Evolutionary conservation across 2,329 filamentous ascomycete genomes (phyloP).

Genomic region (Lizonia empirigonia): DNA sequence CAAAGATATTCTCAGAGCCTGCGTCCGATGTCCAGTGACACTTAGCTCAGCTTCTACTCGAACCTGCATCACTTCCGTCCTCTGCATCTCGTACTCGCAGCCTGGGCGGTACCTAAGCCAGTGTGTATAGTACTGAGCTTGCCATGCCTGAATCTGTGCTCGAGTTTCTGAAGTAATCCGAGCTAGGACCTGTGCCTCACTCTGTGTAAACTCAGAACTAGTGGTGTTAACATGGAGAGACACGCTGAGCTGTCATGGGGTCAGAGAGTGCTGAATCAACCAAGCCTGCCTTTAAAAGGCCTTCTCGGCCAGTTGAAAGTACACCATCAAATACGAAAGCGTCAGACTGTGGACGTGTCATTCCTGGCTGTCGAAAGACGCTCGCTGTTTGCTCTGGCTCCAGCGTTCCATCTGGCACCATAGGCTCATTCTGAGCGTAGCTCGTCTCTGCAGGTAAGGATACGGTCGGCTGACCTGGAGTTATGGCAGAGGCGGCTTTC

Average conservation of each 20-base stretch:
- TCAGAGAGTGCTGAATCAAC: not conserved
- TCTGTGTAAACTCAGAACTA: too few species aligned
- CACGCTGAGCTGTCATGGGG: not conserved
- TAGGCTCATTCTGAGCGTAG: not conserved
- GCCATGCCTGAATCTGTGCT: not conserved
- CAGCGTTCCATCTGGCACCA: not conserved
- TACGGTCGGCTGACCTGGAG: too few species aligned
- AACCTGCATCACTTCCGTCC: not conserved
- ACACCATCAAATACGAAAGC: not conserved
- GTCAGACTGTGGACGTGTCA: not conserved
- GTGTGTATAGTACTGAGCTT: not conserved
- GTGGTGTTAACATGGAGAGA: too few species aligned
- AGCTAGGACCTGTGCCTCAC: too few species aligned
- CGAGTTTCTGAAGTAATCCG: not conserved
- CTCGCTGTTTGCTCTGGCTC: not conserved
- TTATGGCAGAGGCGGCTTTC: too few species aligned
- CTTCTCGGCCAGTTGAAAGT: not conserved
- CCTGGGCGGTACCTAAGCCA: not conserved
- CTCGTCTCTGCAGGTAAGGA: not conserved
- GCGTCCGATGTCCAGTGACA: not conserved
- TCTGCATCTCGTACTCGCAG: not conserved
- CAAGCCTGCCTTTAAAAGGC: not conserved
- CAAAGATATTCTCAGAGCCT: not conserved
- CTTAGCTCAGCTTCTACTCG: not conserved
- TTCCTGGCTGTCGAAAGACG: not conserved